Base-by-base conservation (phyloP, 2,329 filamentous ascomycete species). In the Diaporthe amygdali region DNA sequence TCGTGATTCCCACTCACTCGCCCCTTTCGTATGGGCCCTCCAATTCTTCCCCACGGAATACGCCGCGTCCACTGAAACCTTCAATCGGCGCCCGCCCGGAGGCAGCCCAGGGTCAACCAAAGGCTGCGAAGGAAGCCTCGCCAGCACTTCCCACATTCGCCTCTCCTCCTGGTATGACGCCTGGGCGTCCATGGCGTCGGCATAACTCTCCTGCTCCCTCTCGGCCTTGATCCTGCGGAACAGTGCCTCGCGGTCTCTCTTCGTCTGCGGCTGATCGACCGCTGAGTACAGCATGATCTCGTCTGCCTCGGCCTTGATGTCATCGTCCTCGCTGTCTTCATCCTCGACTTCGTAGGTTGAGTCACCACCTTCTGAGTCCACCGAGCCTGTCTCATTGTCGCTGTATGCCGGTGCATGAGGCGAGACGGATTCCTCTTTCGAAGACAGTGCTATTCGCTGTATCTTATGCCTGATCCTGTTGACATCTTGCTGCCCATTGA, bases 81-180 rank as follows among this genome's bases (percentile, higher is more conserved):
- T 74, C 75, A 68, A 7, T 72, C 75, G 27, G 64, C 75, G 52
- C 61, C 68, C 47, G 55, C 32, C n/a, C 25, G 70, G 46, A 46
- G 72, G 66, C 39, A 54, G 34, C 27, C 52, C 51, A 47, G 70
- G 59, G 25, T 72, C 61, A 10, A 71, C 51, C 56, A 81, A 51
- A 32, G 79, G 79, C 70, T 76, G 76, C 0, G 81, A 82, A 2
- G 84, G 82, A 39, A 78, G 76, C 75, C 77, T 79, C 49, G 82
- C 81, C 25, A 88, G 72, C 20, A 87, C 70, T 12, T 77, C 75
- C 87, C 87, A 88, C 79, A 89, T 78, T 55, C 80, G 76, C 32
- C 75, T 72, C 74, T 88, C 87, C 39, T 84, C 85, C 30, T 78
- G 74, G 52, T 79, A 79, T 67, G 81, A 84, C 2, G 78, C 80